phyloP scores from a whole-genome alignment of 495 filamentous ascomycete genomes.

The Pyrenopolyporus hunteri region DNA sequence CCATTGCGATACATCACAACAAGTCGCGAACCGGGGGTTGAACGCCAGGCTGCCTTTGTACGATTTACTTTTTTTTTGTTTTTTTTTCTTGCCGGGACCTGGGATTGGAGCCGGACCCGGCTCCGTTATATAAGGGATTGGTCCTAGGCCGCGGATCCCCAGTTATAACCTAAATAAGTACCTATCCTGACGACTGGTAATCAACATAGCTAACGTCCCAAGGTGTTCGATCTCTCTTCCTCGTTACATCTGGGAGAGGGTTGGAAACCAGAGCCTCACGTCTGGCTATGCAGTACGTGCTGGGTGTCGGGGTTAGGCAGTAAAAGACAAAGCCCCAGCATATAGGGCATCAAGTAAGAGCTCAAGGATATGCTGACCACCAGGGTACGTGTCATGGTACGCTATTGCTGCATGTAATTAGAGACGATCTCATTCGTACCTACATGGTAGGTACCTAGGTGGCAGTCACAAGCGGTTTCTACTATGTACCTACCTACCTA shows the following conservation, averaged over 20 bases:
- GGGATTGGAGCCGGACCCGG: slow-evolving; percentile 1
- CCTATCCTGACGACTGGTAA: neutral
- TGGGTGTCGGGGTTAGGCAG: neutral
- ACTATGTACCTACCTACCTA: too few species aligned
- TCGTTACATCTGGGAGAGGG: neutral
- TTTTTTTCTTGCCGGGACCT: slow-evolving; percentile 3
- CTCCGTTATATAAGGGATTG: slow-evolving; percentile 19
- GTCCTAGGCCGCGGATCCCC: neutral
- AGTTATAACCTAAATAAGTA: too few species aligned
- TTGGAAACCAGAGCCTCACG: neutral
- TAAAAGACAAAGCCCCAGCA: slow-evolving; percentile 1
- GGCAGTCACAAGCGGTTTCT: slow-evolving; percentile 4
- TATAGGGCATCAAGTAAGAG: slow-evolving; percentile 1
- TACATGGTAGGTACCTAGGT: too few species aligned
- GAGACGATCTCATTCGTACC: neutral
- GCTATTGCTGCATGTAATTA: slow-evolving; percentile 8
- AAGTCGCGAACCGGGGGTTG: neutral
- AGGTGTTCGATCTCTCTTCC: neutral
- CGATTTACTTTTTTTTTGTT: neutral
- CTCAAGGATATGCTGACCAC: slow-evolving; percentile 1
- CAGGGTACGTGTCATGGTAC: neutral
- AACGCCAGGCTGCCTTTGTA: neutral
- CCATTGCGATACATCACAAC: slow-evolving; percentile 20
- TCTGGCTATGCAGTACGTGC: slow-evolving; percentile 3
- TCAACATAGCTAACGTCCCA: neutral